Evolutionary conservation across 495 filamentous ascomycete species (phyloP).

Genomic region (Daldinia childiae): DNA sequence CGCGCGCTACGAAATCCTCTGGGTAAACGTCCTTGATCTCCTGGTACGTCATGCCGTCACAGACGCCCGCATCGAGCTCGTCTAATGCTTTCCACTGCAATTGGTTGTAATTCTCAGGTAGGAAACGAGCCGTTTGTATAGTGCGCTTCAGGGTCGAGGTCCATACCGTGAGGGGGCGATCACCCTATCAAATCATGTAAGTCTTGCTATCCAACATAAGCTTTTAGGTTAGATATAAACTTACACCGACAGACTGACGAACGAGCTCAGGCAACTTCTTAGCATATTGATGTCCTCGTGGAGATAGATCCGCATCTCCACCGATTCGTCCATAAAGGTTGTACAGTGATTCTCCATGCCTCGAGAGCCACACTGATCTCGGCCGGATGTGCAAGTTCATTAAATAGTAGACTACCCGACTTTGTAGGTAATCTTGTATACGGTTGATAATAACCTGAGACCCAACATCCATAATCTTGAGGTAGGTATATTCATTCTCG

Average conservation of each 20-base stretch:
- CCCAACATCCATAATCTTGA: constrained; percentile 97
- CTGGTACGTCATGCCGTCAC: constrained; percentile 92
- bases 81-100: constrained; percentile 98
- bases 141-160: constrained; percentile 94
- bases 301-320: constrained; percentile 86
- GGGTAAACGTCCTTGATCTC: constrained; percentile 91
- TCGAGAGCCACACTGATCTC: constrained; percentile 95
- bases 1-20: constrained; percentile 91
- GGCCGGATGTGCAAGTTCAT: constrained; percentile 98
- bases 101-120: constrained; percentile 81
- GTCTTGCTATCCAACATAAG: constrained; percentile 1
- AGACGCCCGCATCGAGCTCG: constrained; percentile 95
- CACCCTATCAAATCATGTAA: constrained; percentile 51
- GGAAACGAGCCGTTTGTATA: constrained; percentile 85
- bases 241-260: constrained; percentile 76
- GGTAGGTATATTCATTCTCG: constrained; percentile 86
- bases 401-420: constrained; percentile 94
- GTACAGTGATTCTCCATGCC: constrained; percentile 94
- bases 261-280: constrained; percentile 81
- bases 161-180: constrained; percentile 91
- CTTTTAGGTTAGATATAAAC: constrained; percentile 29
- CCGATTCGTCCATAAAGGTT: constrained; percentile 91
- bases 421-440: constrained; percentile 95
- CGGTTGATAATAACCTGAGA: constrained; percentile 96
- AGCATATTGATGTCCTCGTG: constrained; percentile 88